A percentile compares a stretch with the other conserved stretches of the same genome.
Evolutionary conservation across 768 basidiomycete genomes (phyloP).

Genomic region (Russula griseocarnosa): DNA sequence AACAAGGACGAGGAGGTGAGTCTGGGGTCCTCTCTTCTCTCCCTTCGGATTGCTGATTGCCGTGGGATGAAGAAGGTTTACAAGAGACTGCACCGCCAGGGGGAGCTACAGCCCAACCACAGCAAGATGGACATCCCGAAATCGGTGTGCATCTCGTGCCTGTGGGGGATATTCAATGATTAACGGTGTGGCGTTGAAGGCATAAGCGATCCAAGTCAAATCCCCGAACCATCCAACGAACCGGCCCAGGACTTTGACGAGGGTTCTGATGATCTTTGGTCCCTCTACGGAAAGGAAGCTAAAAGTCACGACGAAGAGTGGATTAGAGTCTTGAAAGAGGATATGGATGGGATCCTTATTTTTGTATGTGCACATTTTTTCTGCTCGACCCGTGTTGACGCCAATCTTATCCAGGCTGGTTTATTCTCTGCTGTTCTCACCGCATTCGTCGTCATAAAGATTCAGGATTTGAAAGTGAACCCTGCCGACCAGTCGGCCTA

Average conservation of each 20-base stretch:
- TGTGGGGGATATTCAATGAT: background rate
- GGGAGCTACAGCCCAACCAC: too few species aligned
- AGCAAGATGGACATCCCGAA: background rate
- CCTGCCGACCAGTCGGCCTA: constrained; percentile 3
- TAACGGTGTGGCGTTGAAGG: background rate
- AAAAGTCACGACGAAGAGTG: background rate
- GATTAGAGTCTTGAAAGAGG: background rate
- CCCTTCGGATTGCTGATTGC: background rate
- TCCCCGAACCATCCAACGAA: background rate
- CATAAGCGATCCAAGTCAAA: background rate
- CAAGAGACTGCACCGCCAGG: background rate
- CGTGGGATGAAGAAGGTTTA: background rate
- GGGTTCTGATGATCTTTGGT: background rate
- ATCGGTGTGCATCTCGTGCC: background rate
- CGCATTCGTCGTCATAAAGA: constrained; percentile 9
- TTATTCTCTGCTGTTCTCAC: constrained; percentile 23
- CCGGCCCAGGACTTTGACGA: background rate
- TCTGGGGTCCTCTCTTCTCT: background rate
- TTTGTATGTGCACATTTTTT: constrained; percentile 4
- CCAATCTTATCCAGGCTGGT: constrained; percentile 8
- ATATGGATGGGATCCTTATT: background rate
- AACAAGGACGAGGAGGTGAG: background rate
- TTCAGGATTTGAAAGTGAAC: constrained; percentile 9
- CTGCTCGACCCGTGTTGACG: background rate
- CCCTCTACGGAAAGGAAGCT: constrained; percentile 3